Conservation (phyloP, 768 basidiomycete species). For the Clathrus columnatus region DNA sequence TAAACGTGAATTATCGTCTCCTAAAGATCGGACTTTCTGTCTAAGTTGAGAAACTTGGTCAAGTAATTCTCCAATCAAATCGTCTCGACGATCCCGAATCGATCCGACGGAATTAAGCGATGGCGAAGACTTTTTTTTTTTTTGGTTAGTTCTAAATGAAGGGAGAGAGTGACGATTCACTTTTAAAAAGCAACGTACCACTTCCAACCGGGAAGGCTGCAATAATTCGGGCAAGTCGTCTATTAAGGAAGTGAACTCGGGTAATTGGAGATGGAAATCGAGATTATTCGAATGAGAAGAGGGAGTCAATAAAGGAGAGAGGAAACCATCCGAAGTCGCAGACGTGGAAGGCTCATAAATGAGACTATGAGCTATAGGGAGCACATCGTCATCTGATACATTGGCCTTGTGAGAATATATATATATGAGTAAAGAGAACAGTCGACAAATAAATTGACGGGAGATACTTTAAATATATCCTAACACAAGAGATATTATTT, state of each 20-base stretch:
- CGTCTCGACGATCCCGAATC: not conserved
- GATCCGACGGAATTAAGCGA: not conserved
- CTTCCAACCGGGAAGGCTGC: not conserved
- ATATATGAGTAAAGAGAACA: not conserved
- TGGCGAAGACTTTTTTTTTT: not conserved
- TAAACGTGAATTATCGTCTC: constrained; percentile 1
- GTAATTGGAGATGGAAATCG: not conserved
- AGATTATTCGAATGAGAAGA: not conserved
- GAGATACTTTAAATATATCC: not conserved
- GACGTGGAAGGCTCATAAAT: not conserved
- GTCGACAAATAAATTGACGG: not conserved
- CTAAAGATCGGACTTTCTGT: not conserved
- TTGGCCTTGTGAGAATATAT: not conserved
- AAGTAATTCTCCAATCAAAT: not conserved
- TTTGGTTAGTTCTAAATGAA: not conserved
- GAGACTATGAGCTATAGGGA: not conserved
- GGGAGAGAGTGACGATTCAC: not conserved
- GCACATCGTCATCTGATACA: not conserved
- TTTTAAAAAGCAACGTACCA: not conserved
- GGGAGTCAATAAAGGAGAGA: not conserved
- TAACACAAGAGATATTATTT: not conserved
- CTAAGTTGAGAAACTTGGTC: not conserved
- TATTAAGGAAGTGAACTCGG: not conserved
- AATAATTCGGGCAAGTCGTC: not conserved
- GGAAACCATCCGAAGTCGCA: not conserved